Evolutionary conservation across 164 flowering plant genomes (phyloP), one percentile per base, ranked within the genome.

Genomic region (Piper longum): DNA sequence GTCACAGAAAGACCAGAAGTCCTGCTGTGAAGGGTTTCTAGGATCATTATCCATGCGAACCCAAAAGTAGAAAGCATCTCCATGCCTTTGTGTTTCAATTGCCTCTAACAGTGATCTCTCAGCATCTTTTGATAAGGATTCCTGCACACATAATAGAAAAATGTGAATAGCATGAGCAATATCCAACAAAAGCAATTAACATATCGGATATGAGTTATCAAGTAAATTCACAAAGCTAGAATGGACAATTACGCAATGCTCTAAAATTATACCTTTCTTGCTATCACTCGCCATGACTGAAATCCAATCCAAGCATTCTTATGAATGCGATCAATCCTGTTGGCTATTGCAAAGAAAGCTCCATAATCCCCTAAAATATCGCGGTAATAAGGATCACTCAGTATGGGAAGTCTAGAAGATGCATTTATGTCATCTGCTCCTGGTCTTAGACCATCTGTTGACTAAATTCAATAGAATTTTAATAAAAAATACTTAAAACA

Each of bases 291-390:
- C 99, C 98, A 95, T 17, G 93, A 91, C 62, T 88, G 95, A 73
- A 91, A 95, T 14, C 99, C 99, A 63, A 95, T 95, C 99, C 99
- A 95, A 67, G 99, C 82, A 84, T 87, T 91, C 76, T 77, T 89
- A 79, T 95, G 99, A 57, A 95, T 52, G 55, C 91, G 91, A 67
- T 95, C 99, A 63, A 91, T 72, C 68, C 89, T 78, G 69, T 91
- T 85, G 54, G 95, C 88, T 65, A 95, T 80, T 17, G 96, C 82
- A 74, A 95, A 95, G 62, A 85, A 87, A 63, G 96, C 98, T 56
- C 98, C 98, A 76, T 67, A 80, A 70, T 87, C 95, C 71, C 92
- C 89, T 68, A 95, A 85, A 26, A 67, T 66, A 60, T 91, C 87
- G 43, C 98, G 81, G 72, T 95, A 89, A 63, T 95, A 95, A 57